These are phyloP conservation scores for Peltaster fructicola DNA, from an alignment of 2,329 filamentous ascomycete genomes.

Conservation along the genomic window DNA sequence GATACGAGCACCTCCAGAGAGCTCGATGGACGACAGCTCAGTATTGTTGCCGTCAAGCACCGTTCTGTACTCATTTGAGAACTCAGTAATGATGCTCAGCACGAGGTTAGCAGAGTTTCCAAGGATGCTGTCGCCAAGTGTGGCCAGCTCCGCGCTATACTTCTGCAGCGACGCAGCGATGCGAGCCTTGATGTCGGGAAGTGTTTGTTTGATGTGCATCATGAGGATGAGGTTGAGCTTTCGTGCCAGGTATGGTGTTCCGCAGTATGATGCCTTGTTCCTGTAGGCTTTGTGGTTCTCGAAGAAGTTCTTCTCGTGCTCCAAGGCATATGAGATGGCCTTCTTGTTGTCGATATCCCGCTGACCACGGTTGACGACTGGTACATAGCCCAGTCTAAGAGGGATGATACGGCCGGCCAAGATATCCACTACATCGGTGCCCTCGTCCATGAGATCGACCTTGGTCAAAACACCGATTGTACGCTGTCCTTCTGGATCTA, in stretches of 20 bases:
- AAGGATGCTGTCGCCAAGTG: slow-evolving; percentile 81
- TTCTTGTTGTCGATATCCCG: slow-evolving; percentile 98
- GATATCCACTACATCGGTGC: slow-evolving; percentile 96
- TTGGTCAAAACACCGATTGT: slow-evolving; percentile 98
- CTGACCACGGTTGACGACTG: slow-evolving; percentile 94
- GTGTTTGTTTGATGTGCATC: slow-evolving; percentile 99
- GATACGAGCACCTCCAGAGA: slow-evolving; percentile 93
- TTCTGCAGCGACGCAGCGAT: slow-evolving; percentile 90
- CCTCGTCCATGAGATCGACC: slow-evolving; percentile 97
- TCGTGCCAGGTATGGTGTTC: slow-evolving; percentile 86
- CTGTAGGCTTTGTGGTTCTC: slow-evolving; percentile 97
- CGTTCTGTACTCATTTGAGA: slow-evolving; percentile 92
- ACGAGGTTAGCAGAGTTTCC: slow-evolving; percentile 94
- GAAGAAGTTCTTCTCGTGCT: slow-evolving; percentile 92
- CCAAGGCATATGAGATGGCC: slow-evolving; percentile 73
- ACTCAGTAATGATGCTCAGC: slow-evolving; percentile 97
- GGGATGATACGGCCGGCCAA: slow-evolving; percentile 94
- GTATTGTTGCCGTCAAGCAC: slow-evolving; percentile 93
- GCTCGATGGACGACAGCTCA: slow-evolving; percentile 81
- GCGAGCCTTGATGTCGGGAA: slow-evolving; percentile 94
- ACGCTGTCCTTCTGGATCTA: slow-evolving; percentile 90
- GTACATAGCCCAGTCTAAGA: slow-evolving; percentile 82
- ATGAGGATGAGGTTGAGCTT: slow-evolving; percentile 98
- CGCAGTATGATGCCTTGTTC: slow-evolving; percentile 97
- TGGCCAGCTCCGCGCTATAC: slow-evolving; percentile 64